These are phyloP conservation scores for Cladosporium sp. DNA, from an alignment of 2,329 filamentous ascomycete species.

Conservation along the genomic window DNA sequence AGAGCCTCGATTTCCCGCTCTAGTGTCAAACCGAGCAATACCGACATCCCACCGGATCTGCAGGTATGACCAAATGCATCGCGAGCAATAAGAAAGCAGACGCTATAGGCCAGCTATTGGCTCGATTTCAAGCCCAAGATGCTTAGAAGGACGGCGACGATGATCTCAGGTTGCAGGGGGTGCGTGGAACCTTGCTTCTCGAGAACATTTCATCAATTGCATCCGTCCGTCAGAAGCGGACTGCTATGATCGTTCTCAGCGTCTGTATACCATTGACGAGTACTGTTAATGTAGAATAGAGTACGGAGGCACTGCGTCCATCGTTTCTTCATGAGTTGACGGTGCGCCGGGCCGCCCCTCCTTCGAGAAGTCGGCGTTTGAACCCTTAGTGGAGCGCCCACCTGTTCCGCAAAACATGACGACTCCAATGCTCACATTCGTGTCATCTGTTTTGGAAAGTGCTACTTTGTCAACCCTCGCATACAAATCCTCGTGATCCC, in stretches of 20 bases:
- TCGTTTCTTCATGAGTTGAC: neutral
- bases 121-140: no score
- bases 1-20: neutral
- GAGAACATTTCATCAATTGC: no score
- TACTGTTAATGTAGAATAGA: neutral
- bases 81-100: no score
- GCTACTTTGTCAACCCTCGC: neutral
- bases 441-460: neutral
- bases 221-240: no score
- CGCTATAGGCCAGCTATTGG: no score
- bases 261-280: no score
- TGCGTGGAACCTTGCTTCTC: no score
- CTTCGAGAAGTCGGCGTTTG: neutral
- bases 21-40: neutral
- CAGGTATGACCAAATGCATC: no score
- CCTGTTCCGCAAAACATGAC: constrained; percentile 9
- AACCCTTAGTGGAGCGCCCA: neutral
- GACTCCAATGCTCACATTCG: neutral
- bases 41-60: neutral
- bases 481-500: neutral
- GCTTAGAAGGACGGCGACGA: no score
- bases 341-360: neutral
- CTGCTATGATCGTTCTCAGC: no score
- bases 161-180: no score
- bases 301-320: neutral